phyloP scores from a whole-genome alignment of 345 rosid genomes.

The Melaleuca quinquenervia region DNA sequence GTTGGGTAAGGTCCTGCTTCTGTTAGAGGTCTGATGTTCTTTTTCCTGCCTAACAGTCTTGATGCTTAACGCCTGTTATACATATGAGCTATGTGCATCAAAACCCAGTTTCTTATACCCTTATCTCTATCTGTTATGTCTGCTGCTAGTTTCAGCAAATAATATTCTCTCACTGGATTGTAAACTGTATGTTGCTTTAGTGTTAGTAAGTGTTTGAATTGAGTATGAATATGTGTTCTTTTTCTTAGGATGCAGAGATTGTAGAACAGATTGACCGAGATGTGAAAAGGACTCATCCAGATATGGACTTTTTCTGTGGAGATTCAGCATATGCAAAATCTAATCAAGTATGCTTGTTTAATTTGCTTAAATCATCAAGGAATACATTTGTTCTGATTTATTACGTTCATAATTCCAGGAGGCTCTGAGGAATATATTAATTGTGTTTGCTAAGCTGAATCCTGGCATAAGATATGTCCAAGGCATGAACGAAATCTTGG shows the following conservation, averaged over 20 bases:
- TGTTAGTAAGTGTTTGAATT: neutral
- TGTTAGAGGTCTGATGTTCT: neutral
- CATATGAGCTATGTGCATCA: neutral
- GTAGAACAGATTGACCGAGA: conserved; percentile 94
- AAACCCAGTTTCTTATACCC: neutral
- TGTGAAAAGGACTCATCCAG: conserved; percentile 95
- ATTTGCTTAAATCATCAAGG: neutral
- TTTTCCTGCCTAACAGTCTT: neutral
- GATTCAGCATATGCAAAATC: conserved; percentile 63
- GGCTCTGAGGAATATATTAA: conserved; percentile 62
- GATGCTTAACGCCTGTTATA: neutral
- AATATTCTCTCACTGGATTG: neutral
- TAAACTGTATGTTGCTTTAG: neutral
- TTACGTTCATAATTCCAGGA: conserved; percentile 42
- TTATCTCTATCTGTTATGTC: neutral
- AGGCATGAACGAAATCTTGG: conserved; percentile 97
- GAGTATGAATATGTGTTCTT: neutral
- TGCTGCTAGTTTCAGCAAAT: neutral
- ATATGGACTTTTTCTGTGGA: conserved; percentile 86
- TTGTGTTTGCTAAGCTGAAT: conserved; percentile 88
- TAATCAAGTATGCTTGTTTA: conserved; percentile 50
- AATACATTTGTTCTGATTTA: conserved; percentile 2
- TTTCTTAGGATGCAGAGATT: conserved; percentile 68
- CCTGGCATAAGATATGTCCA: conserved; percentile 98
- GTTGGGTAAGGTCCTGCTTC: neutral